Evolutionary conservation across 2,329 filamentous ascomycete species (phyloP).

Genomic region (Alternaria metachromatica): DNA sequence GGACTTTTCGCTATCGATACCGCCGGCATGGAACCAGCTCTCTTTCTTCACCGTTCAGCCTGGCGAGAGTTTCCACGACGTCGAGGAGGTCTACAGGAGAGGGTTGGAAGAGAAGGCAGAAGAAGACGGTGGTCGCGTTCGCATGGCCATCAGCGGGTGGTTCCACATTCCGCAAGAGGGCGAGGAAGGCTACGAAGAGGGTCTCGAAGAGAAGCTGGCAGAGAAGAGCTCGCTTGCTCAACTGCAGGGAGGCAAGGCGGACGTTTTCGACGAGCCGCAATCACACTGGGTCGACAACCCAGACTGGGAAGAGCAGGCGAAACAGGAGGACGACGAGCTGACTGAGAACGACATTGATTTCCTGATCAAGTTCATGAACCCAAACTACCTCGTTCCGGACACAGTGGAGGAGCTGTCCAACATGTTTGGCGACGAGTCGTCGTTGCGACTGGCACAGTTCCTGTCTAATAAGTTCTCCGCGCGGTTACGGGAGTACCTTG

Average conservation of each 20-base stretch:
- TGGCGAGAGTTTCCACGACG: slow-evolving; percentile 98
- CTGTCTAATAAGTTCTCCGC: slow-evolving; percentile 78
- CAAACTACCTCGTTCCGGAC: slow-evolving; percentile 90
- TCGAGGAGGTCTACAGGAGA: slow-evolving; percentile 91
- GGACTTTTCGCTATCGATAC: slow-evolving; percentile 81
- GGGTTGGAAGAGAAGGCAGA: slow-evolving; percentile 65
- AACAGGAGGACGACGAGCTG: slow-evolving; percentile 63
- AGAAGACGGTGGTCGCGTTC: slow-evolving; percentile 75
- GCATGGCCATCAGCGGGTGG: slow-evolving; percentile 99
- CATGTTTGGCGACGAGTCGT: slow-evolving; percentile 82
- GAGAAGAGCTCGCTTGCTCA: slow-evolving; percentile 92
- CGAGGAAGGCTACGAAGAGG: slow-evolving; percentile 88
- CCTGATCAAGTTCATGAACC: slow-evolving; percentile 86
- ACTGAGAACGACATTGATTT: slow-evolving; percentile 86
- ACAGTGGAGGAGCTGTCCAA: slow-evolving; percentile 82
- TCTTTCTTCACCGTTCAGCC: slow-evolving; percentile 98
- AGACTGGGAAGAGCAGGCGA: slow-evolving; percentile 42
- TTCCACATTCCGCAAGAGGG: slow-evolving; percentile 96
- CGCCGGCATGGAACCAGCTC: slow-evolving; percentile 95
- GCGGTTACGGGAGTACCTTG: slow-evolving; percentile 73
- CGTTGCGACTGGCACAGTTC: slow-evolving; percentile 80
- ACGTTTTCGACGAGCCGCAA: slow-evolving; percentile 84
- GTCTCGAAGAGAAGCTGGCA: slow-evolving; percentile 85
- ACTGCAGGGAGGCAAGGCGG: slow-evolving; percentile 82
- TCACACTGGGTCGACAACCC: slow-evolving; percentile 59